phyloP scores from a whole-genome alignment of 2,329 filamentous ascomycete species.

The Colletotrichum tabaci region DNA sequence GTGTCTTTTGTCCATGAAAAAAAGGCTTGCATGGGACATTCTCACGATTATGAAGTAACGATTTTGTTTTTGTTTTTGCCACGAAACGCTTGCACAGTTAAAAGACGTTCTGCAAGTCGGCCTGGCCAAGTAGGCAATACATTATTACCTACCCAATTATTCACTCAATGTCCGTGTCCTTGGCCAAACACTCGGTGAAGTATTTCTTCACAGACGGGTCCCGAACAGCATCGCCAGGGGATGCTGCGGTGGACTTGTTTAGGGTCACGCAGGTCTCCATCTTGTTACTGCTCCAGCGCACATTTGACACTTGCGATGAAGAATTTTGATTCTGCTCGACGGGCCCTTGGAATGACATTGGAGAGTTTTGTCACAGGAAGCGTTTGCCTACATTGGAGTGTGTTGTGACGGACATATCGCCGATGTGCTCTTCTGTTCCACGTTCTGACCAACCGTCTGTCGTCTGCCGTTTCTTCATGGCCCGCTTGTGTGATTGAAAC shows the following conservation, averaged over 20 bases:
- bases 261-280: not conserved
- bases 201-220: too few species aligned
- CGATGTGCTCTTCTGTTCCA: not conserved
- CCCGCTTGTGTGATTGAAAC: not conserved
- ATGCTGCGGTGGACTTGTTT: too few species aligned
- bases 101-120: not conserved
- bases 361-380: too few species aligned
- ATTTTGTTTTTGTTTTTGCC: not conserved
- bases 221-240: too few species aligned
- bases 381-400: not conserved
- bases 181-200: too few species aligned
- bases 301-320: too few species aligned
- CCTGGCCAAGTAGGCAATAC: too few species aligned
- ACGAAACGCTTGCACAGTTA: not conserved
- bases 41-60: conserved; percentile 6
- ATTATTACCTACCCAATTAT: too few species aligned
- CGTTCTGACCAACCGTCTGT: not conserved
- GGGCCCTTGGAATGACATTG: too few species aligned
- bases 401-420: not conserved
- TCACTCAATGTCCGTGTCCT: too few species aligned
- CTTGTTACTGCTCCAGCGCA: too few species aligned
- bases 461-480: not conserved
- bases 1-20: not conserved
- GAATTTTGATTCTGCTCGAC: too few species aligned
- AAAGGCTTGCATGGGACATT: not conserved